Conservation (phyloP, 2,329 filamentous ascomycete genomes). For the Penicillium sp. region DNA sequence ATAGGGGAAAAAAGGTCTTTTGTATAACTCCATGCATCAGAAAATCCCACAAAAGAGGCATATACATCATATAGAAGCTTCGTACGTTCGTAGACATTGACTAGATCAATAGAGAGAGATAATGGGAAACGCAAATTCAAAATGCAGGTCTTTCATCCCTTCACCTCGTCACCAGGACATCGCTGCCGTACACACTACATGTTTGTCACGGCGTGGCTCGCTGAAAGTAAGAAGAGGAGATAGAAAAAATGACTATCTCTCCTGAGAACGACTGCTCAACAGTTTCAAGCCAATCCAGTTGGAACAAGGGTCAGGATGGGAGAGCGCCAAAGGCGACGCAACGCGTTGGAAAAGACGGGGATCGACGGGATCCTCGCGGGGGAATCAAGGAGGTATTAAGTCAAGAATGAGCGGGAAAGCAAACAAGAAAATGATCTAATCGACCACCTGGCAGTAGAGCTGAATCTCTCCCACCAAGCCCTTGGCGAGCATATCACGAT, state of each 20-base stretch:
- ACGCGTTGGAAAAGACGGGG: conserved; percentile 9
- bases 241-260: conserved; percentile 13
- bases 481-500: conserved; percentile 57
- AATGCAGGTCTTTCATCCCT: conserved; percentile 4
- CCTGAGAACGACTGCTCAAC: conserved; percentile 21
- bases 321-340: conserved; percentile 25
- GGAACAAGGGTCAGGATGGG: conserved; percentile 21
- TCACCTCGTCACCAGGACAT: conserved; percentile 12
- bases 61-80: conserved; percentile 38
- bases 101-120: conserved; percentile 18
- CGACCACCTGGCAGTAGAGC: conserved; percentile 68
- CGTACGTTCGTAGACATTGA: conserved; percentile 32
- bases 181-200: conserved; percentile 16
- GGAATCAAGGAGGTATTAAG: conserved; percentile 10
- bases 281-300: conserved; percentile 33
- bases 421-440: conserved; percentile 23
- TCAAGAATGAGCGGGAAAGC: conserved; percentile 8
- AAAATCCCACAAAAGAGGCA: conserved; percentile 22
- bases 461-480: conserved; percentile 86
- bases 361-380: conserved; percentile 4
- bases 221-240: conserved; percentile 5
- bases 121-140: conserved; percentile 14
- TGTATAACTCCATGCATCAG: not conserved
- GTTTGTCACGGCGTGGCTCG: conserved; percentile 1
- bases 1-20: not conserved